Evolutionary conservation across 148 eudicot genomes (phyloP).

Genomic region (Cornus florida): DNA sequence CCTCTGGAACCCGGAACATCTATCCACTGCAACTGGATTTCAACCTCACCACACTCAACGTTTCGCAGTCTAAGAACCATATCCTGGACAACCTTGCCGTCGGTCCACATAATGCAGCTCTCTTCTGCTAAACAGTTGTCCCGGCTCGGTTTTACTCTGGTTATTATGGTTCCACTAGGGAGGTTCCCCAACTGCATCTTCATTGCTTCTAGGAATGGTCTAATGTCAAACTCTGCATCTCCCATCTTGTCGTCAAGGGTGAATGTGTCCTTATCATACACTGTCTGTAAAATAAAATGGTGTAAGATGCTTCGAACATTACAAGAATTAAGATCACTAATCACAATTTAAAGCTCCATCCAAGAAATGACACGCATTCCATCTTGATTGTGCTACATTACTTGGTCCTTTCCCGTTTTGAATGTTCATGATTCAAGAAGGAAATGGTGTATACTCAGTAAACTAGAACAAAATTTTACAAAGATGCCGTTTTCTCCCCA

Average conservation of each 20-base stretch:
- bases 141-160: slow-evolving; percentile 34
- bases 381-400: too few relatives aligned
- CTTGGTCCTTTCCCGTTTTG: too few relatives aligned
- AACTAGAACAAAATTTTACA: too few relatives aligned
- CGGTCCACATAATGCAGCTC: slow-evolving; percentile 43
- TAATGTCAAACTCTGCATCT: slow-evolving; percentile 46
- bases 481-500: not conserved
- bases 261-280: slow-evolving; percentile 53
- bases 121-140: slow-evolving; percentile 45
- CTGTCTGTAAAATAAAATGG: slow-evolving; percentile 29
- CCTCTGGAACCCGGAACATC: slow-evolving; percentile 35
- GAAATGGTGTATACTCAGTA: too few relatives aligned
- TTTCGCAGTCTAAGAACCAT: slow-evolving; percentile 49
- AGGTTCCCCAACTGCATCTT: slow-evolving; percentile 20
- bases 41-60: slow-evolving; percentile 46
- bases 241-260: slow-evolving; percentile 57
- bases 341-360: too few relatives aligned
- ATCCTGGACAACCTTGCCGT: slow-evolving; percentile 51
- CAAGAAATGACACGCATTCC: too few relatives aligned
- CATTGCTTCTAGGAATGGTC: slow-evolving; percentile 29
- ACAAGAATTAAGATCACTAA: too few relatives aligned
- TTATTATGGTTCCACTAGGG: slow-evolving; percentile 35
- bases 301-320: too few relatives aligned
- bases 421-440: too few relatives aligned
- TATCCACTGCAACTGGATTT: slow-evolving; percentile 55